Percentiles rank a stretch among this genome's conserved stretches.
These are phyloP conservation scores for Fomes fomentarius DNA, from an alignment of 1,284 basidiomycete species.

Conservation along the genomic window DNA sequence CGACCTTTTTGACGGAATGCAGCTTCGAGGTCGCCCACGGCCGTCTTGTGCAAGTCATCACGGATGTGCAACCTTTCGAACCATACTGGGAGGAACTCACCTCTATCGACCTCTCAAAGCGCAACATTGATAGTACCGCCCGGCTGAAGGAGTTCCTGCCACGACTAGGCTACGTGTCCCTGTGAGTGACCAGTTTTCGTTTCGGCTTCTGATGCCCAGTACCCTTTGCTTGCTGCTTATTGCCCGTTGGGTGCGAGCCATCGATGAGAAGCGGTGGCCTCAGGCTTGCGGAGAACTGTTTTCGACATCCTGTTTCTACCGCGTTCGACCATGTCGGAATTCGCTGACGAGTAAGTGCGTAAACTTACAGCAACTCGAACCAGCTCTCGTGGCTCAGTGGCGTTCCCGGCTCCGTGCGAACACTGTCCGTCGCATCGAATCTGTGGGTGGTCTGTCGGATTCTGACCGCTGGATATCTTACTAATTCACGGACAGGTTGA, in stretches of 20 bases:
- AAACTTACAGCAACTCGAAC: constrained; percentile 74
- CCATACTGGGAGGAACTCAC: constrained; percentile 90
- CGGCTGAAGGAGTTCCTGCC: constrained; percentile 95
- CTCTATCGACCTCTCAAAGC: constrained; percentile 78
- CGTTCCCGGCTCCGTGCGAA: constrained; percentile 77
- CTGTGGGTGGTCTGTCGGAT: constrained; percentile 46
- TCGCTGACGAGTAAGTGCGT: constrained; percentile 14
- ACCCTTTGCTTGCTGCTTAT: neutral
- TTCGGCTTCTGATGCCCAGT: too few species aligned
- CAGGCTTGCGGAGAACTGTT: too few species aligned
- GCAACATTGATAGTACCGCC: constrained; percentile 87
- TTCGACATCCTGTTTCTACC: too few species aligned
- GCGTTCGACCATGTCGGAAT: constrained; percentile 17
- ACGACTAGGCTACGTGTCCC: constrained; percentile 73
- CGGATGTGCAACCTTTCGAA: constrained; percentile 94
- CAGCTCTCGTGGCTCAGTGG: constrained; percentile 88
- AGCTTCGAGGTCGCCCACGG: constrained; percentile 94
- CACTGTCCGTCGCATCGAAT: constrained; percentile 82
- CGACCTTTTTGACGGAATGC: constrained; percentile 91
- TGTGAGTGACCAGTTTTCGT: constrained; percentile 57
- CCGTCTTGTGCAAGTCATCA: constrained; percentile 89
- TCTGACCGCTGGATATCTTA: neutral
- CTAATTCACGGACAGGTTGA: constrained; percentile 54
- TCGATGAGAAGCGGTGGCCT: constrained; percentile 1
- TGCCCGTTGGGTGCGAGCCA: neutral